Base-by-base conservation (phyloP, 2,329 filamentous ascomycete genomes). In the Beauveria sp. region DNA sequence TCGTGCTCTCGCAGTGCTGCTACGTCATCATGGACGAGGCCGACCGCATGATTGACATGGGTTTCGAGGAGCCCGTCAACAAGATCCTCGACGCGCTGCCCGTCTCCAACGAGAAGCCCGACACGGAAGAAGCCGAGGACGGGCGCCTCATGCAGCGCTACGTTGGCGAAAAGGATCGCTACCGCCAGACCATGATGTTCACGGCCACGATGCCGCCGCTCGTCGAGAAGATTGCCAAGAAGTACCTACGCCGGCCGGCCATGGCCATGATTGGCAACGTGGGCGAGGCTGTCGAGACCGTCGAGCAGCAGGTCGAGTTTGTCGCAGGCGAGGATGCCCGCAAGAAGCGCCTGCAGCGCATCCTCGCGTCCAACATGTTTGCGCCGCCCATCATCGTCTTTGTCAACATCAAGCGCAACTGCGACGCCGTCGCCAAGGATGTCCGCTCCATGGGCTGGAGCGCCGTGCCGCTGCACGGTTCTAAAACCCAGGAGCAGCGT, bases 161-260 rank as follows among this genome's bases (percentile, higher is more conserved):
- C 68, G 77, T 96, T 1, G 87, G 87, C 58, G 86, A 86, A 20
- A 86, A 86, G 66, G 88, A 92, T 69, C 84, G 89, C 24, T 98
- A 98, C 77, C 83, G 95, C 63, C 93, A 99, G 75, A 99, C 95
- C 0, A 99, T 99, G 95, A 99, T 99, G 95, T 99, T 98, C 85
- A 98, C 95, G 66, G 95, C 95, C 58, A 99, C 95, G 30, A 99
- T 99, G 95, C 93, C 95, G 1, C 78, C 90, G 0, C 86, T 90
- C 0, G 90, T 99, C 18, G 95, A 99, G 73, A 90, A 90, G 65
- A 98, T 99, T 65, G 95, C 95, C n/a, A 89, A 93, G 69, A 96
- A 96, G 72, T 99, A 99, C 71, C 85, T 98, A 18, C 89, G 93
- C 1, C 86, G 95, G 14, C 95, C 95, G 0, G 95, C 95, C 22